Conservation (phyloP, 495 filamentous ascomycete genomes). For the Penicillium dipodomyicola region DNA sequence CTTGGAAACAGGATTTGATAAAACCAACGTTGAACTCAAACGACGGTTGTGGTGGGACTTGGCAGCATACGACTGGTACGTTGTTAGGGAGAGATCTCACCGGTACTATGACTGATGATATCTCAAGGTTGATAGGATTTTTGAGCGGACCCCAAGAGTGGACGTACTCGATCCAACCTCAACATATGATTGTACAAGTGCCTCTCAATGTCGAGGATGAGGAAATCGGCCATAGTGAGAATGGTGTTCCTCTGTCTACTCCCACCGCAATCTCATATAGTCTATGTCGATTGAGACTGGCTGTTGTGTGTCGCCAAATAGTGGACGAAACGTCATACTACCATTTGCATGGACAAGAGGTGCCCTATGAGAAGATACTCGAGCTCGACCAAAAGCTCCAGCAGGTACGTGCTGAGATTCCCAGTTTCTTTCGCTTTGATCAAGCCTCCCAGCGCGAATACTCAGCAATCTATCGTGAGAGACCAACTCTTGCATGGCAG, state of each 20-base stretch:
- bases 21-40: constrained; percentile 36
- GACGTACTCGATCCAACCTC: constrained; percentile 45
- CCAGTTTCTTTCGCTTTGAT: constrained; percentile 40
- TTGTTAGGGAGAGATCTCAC: not conserved
- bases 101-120: constrained; percentile 13
- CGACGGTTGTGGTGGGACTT: constrained; percentile 51
- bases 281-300: constrained; percentile 39
- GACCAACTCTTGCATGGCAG: constrained; percentile 42
- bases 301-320: constrained; percentile 41
- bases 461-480: constrained; percentile 32
- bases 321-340: constrained; percentile 36
- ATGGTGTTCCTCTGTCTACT: constrained; percentile 14
- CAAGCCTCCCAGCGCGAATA: constrained; percentile 30
- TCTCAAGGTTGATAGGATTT: constrained; percentile 34
- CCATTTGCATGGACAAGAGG: constrained; percentile 29
- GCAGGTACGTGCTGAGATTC: constrained; percentile 23
- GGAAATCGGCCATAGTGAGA: constrained; percentile 10
- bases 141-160: constrained; percentile 50
- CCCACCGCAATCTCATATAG: constrained; percentile 49
- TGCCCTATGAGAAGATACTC: constrained; percentile 40
- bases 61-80: constrained; percentile 46
- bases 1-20: constrained; percentile 15
- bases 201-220: constrained; percentile 37
- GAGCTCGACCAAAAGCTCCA: constrained; percentile 37
- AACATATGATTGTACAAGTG: constrained; percentile 43